These are phyloP conservation scores for Phytophthora tentaculata DNA, from an alignment of 352 stramenopile genomes.

Conservation along the genomic window DNA sequence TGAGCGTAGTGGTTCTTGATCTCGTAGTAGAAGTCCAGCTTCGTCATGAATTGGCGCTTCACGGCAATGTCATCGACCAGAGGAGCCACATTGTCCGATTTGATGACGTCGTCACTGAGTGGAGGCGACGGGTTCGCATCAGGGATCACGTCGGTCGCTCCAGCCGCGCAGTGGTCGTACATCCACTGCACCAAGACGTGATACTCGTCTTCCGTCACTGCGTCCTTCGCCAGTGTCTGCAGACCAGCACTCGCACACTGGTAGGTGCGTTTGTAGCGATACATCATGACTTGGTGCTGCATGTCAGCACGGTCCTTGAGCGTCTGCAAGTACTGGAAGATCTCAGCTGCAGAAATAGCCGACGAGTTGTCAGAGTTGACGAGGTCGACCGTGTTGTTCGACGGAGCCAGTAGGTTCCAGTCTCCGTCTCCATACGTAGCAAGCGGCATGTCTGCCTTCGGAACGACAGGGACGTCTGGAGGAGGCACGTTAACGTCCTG, in stretches of 20 bases:
- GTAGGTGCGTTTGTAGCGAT: constrained; percentile 44
- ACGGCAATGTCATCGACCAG: constrained; percentile 24
- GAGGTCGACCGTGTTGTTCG: constrained; percentile 33
- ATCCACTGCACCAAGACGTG: constrained; percentile 48
- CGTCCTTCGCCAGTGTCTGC: constrained; percentile 35
- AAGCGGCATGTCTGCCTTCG: constrained; percentile 24
- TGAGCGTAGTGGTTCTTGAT: constrained; percentile 47
- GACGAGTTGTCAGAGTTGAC: constrained; percentile 40
- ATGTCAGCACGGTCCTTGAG: constrained; percentile 35
- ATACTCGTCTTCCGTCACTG: constrained; percentile 38
- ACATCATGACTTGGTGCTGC: constrained; percentile 30
- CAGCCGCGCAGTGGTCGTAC: constrained; percentile 42
- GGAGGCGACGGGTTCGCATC: constrained; percentile 8
- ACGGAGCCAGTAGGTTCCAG: constrained; percentile 47
- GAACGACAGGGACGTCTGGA: constrained; percentile 24
- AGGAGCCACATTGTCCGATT: constrained; percentile 16
- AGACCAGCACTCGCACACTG: constrained; percentile 37
- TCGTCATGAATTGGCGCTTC: constrained; percentile 50
- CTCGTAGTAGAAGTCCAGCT: constrained; percentile 60
- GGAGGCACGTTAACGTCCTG: constrained; percentile 8
- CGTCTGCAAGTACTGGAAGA: constrained; percentile 38
- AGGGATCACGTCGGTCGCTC: constrained; percentile 19
- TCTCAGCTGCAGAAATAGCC: constrained; percentile 36
- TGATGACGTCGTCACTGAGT: constrained; percentile 16
- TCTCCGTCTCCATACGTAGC: constrained; percentile 26